Percentiles rank a stretch among this genome's conserved stretches.
phyloP scores from a whole-genome alignment of 2,329 filamentous ascomycete genomes.

The Sporothrix pallida region DNA sequence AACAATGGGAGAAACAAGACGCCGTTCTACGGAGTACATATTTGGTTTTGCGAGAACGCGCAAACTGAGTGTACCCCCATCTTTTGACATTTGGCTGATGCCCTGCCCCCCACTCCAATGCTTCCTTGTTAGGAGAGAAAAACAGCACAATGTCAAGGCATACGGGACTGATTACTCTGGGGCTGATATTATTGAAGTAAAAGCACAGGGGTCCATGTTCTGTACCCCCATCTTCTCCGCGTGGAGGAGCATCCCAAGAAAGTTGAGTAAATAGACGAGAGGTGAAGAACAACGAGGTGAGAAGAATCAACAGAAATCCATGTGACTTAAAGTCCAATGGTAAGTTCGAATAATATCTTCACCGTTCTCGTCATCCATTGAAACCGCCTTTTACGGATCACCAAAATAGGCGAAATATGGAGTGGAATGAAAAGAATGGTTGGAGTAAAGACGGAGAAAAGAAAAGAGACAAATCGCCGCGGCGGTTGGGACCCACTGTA shows the following conservation, averaged over 20 bases:
- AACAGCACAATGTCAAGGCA: not conserved
- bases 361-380: no score
- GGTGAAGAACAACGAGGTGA: not conserved
- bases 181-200: not conserved
- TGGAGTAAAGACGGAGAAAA: not conserved
- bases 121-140: not conserved
- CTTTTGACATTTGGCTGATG: not conserved
- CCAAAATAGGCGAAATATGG: slow-evolving; percentile 9
- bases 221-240: not conserved
- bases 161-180: no score
- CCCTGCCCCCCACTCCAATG: not conserved
- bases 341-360: no score
- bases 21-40: not conserved
- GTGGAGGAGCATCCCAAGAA: not conserved
- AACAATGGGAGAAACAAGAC: slow-evolving; percentile 1
- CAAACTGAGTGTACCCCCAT: not conserved
- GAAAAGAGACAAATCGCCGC: not conserved
- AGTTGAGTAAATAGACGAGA: not conserved
- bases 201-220: not conserved
- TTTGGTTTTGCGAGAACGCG: not conserved
- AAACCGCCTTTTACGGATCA: not conserved
- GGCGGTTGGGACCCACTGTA: slow-evolving; percentile 2
- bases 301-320: not conserved
- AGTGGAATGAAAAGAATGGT: not conserved
- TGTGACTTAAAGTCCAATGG: not conserved